Evolutionary conservation across 2,329 filamentous ascomycete species (phyloP).

Genomic region (Lecanicillium sp.): DNA sequence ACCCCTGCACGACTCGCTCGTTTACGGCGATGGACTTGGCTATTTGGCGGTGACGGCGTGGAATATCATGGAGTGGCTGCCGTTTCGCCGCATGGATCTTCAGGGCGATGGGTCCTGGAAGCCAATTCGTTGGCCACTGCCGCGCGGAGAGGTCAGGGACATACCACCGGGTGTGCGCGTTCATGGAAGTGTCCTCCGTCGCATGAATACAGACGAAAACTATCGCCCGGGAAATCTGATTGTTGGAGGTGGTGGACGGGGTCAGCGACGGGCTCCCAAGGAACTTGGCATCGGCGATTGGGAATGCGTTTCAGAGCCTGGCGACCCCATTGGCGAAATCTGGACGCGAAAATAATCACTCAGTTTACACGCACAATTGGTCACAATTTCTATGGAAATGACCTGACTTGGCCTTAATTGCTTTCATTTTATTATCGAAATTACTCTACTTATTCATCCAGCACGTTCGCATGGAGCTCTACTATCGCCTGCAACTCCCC

Average conservation of each 20-base stretch:
- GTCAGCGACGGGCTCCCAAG: conserved; percentile 54
- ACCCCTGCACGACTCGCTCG: conserved; percentile 64
- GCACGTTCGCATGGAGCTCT: no score
- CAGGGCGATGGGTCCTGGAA: conserved; percentile 68
- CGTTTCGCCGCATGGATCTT: conserved; percentile 76
- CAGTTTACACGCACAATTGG: no score
- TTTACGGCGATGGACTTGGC: conserved; percentile 55
- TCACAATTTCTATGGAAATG: no score
- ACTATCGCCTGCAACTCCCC: no score
- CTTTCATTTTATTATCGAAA: no score
- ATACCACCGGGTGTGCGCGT: conserved; percentile 65
- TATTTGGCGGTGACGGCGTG: conserved; percentile 55
- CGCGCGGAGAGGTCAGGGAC: conserved; percentile 70
- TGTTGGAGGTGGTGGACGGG: conserved; percentile 70
- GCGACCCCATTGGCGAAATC: conserved; percentile 63
- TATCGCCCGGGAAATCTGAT: conserved; percentile 79
- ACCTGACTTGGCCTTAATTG: no score
- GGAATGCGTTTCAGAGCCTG: conserved; percentile 57
- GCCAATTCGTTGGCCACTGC: conserved; percentile 74
- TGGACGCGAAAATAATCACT: conserved; percentile 49
- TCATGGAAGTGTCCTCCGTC: conserved; percentile 67
- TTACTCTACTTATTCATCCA: no score
- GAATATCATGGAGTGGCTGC: conserved; percentile 77
- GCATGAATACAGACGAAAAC: conserved; percentile 55
- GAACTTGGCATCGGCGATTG: conserved; percentile 66